These are phyloP conservation scores for Phlegmacium glaucopus DNA, from an alignment of 768 basidiomycete species.

Conservation along the genomic window DNA sequence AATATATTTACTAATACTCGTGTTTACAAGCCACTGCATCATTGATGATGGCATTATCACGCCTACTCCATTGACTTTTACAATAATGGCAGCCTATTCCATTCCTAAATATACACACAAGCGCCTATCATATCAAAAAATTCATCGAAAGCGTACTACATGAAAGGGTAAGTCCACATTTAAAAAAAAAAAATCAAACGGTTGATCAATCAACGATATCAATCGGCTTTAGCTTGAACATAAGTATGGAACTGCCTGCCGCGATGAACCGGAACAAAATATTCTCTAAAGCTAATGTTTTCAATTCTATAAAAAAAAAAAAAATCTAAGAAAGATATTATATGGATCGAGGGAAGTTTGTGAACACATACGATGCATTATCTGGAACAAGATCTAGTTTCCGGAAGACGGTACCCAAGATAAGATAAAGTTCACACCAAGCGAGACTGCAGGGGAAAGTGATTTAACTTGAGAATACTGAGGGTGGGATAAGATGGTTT, in stretches of 20 bases:
- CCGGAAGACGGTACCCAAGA: constrained; percentile 37
- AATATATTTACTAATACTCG: no score
- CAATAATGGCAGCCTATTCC: no score
- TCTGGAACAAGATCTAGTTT: constrained; percentile 32
- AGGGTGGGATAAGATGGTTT: not conserved
- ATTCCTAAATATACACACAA: no score
- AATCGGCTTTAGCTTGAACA: constrained; percentile 17
- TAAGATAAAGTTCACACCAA: constrained; percentile 41
- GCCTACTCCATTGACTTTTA: no score
- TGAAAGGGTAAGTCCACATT: no score
- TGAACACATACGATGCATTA: constrained; percentile 26
- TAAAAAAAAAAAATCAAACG: no score
- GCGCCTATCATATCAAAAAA: no score
- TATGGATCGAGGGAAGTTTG: not conserved
- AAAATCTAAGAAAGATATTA: constrained; percentile 1
- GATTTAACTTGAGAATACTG: not conserved
- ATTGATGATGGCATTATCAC: no score
- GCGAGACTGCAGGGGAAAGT: constrained; percentile 32
- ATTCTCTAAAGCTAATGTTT: constrained; percentile 31
- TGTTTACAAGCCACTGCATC: no score
- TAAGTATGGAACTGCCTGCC: constrained; percentile 30
- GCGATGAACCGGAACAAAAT: constrained; percentile 33
- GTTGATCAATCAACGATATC: not conserved
- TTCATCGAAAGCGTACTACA: no score
- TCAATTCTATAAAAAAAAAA: constrained; percentile 19